Conservation (phyloP, 2,329 filamentous ascomycete genomes). For the Colletotrichum tropicicola region DNA sequence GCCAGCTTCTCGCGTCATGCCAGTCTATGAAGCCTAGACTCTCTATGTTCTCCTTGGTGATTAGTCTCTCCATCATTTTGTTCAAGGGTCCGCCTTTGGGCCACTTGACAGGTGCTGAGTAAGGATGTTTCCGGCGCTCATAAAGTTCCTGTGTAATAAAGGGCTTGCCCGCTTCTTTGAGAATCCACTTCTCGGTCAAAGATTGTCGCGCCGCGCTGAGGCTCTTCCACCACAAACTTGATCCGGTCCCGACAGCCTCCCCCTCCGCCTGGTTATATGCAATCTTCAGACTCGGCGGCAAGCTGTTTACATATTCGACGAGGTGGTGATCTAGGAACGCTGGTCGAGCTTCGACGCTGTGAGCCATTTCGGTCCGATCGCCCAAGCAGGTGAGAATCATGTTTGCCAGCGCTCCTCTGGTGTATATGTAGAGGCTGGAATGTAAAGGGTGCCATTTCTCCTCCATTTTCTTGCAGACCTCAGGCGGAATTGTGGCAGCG, state of each 20-base stretch:
- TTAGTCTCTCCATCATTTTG: slow-evolving; percentile 37
- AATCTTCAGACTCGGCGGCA: slow-evolving; percentile 22
- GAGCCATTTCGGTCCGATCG: slow-evolving; percentile 47
- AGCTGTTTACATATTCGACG: slow-evolving; percentile 36
- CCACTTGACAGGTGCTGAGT: slow-evolving; percentile 54
- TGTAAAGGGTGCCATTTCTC: slow-evolving; percentile 41
- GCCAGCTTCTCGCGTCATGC: slow-evolving; percentile 41
- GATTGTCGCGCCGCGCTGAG: slow-evolving; percentile 26
- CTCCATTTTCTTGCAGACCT: slow-evolving; percentile 34
- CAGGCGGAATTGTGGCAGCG: slow-evolving; percentile 5
- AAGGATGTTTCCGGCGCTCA: slow-evolving; percentile 56
- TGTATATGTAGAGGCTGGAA: slow-evolving; percentile 37
- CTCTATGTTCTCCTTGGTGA: slow-evolving; percentile 46
- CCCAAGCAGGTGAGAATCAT: slow-evolving; percentile 40
- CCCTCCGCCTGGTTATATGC: not conserved
- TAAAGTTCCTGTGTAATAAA: slow-evolving; percentile 60
- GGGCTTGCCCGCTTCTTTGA: slow-evolving; percentile 49
- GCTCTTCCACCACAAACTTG: slow-evolving; percentile 28
- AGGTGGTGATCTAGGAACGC: slow-evolving; percentile 45
- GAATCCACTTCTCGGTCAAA: slow-evolving; percentile 58
- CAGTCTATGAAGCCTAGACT: slow-evolving; percentile 51
- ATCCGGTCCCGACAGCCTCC: slow-evolving; percentile 4
- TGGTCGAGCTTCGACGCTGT: slow-evolving; percentile 43
- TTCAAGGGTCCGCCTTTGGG: slow-evolving; percentile 52
- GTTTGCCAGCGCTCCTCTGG: slow-evolving; percentile 34